phyloP scores from a whole-genome alignment of 495 filamentous ascomycete species.

The Hypoxylon subgilvum region DNA sequence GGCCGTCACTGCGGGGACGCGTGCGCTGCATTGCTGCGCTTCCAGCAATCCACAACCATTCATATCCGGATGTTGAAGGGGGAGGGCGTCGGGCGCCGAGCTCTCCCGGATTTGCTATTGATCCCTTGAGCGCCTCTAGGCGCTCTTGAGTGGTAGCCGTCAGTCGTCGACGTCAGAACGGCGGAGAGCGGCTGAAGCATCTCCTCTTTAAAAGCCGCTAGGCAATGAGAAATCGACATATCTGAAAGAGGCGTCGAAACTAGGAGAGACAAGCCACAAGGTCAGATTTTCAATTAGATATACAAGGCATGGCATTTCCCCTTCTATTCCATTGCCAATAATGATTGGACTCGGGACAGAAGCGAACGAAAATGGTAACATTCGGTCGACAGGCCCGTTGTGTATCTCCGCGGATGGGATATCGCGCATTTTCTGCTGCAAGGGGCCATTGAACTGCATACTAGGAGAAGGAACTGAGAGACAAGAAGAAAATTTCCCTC shows the following conservation, averaged over 20 bases:
- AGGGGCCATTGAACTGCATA: constrained; percentile 32
- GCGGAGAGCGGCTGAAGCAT: constrained; percentile 12
- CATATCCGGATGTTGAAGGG: constrained; percentile 8
- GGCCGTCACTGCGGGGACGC: constrained; percentile 33
- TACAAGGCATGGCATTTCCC: constrained; percentile 10
- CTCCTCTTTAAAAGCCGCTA: neutral
- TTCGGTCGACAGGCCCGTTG: constrained; percentile 10
- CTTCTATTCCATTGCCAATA: constrained; percentile 4
- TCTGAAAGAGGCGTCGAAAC: constrained; percentile 12
- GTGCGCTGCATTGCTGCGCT: constrained; percentile 19
- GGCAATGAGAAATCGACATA: constrained; percentile 14
- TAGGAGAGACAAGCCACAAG: constrained; percentile 3
- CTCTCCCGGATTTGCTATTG: neutral
- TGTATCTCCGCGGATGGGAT: constrained; percentile 28
- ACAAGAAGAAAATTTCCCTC: constrained; percentile 2
- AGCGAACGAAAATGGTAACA: constrained; percentile 25
- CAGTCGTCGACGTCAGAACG: constrained; percentile 26
- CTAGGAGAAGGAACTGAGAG: constrained; percentile 7
- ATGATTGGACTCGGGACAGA: constrained; percentile 19
- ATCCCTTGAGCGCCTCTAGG: neutral
- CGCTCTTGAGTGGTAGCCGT: neutral
- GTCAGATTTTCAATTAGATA: constrained; percentile 24
- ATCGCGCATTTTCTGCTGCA: constrained; percentile 30
- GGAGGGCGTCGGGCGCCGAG: constrained; percentile 13
- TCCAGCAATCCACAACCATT: constrained; percentile 2